A percentile compares a stretch with the other conserved stretches of the same genome.
Conservation (phyloP, 2,329 filamentous ascomycete species). For the Trichothecium sympodiale region DNA sequence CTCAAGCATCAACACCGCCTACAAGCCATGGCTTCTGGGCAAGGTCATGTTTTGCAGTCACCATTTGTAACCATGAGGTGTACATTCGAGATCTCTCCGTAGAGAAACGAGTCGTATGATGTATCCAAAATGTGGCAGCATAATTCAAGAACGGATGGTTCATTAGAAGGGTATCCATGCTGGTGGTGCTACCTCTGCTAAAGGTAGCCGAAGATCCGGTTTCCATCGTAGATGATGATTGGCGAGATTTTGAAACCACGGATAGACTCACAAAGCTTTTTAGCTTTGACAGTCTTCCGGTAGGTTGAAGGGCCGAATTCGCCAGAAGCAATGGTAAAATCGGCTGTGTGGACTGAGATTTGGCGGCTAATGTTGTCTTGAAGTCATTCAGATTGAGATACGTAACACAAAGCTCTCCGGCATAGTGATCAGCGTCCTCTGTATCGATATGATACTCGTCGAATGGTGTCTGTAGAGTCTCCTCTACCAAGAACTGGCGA, state of each 20-base stretch:
- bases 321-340: too few relatives aligned
- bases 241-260: too few relatives aligned
- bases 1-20: conserved; percentile 7
- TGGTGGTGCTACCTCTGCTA: not conserved
- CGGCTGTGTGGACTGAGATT: too few relatives aligned
- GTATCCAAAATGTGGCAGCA: conserved; percentile 5
- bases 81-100: conserved; percentile 3
- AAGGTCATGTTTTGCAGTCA: not conserved
- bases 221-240: too few relatives aligned
- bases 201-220: too few relatives aligned
- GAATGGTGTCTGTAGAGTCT: conserved; percentile 1
- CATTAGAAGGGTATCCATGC: not conserved
- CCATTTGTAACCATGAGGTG: not conserved
- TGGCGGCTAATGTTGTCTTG: conserved; percentile 16
- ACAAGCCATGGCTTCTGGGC: conserved; percentile 5
- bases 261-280: too few relatives aligned
- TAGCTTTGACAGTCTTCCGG: too few relatives aligned
- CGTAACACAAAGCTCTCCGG: conserved; percentile 25
- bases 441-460: conserved; percentile 9
- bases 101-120: conserved; percentile 3
- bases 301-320: too few relatives aligned
- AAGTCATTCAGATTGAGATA: conserved; percentile 29
- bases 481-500: conserved; percentile 14
- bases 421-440: conserved; percentile 13
- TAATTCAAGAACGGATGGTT: conserved; percentile 7